phyloP scores from a whole-genome alignment of 129 eudicot species.

The Artemisia annua region DNA sequence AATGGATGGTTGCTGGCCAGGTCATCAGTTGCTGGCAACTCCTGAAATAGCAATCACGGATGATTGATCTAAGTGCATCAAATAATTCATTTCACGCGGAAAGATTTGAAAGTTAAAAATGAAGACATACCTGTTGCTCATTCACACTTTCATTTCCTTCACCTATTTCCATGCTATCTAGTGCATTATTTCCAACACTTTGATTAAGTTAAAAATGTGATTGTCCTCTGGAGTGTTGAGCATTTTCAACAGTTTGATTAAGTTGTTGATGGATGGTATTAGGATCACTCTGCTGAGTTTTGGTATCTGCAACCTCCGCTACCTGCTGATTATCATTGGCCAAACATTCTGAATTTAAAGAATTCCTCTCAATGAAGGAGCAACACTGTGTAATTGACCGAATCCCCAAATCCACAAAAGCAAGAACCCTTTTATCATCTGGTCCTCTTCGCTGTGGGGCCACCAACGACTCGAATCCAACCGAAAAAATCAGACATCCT shows the following conservation, averaged over 20 bases:
- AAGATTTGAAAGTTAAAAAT: not conserved
- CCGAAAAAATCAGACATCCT: too few species aligned
- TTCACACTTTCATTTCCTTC: constrained; percentile 42
- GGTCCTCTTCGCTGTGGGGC: too few species aligned
- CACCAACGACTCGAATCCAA: too few species aligned
- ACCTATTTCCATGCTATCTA: constrained; percentile 62
- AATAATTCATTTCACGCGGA: not conserved
- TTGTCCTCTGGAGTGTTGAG: constrained; percentile 39
- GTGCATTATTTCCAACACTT: constrained; percentile 26
- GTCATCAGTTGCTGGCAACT: constrained; percentile 38
- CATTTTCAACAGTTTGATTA: constrained; percentile 37
- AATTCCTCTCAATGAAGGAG: constrained; percentile 45
- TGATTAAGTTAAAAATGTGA: too few species aligned
- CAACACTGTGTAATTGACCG: constrained; percentile 49
- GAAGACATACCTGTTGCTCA: constrained; percentile 37
- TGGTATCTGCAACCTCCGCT: constrained; percentile 33
- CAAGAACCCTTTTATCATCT: too few species aligned
- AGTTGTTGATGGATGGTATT: constrained; percentile 38
- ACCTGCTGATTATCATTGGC: constrained; percentile 45
- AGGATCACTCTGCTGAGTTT: constrained; percentile 41
- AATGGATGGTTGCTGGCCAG: constrained; percentile 36
- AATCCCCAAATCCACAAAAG: too few species aligned
- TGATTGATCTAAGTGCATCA: constrained; percentile 1
- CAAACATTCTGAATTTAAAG: constrained; percentile 33
- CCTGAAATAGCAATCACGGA: constrained; percentile 36